Base-by-base conservation (phyloP, 768 basidiomycete species). In the Dioszegia aurantiaca region DNA sequence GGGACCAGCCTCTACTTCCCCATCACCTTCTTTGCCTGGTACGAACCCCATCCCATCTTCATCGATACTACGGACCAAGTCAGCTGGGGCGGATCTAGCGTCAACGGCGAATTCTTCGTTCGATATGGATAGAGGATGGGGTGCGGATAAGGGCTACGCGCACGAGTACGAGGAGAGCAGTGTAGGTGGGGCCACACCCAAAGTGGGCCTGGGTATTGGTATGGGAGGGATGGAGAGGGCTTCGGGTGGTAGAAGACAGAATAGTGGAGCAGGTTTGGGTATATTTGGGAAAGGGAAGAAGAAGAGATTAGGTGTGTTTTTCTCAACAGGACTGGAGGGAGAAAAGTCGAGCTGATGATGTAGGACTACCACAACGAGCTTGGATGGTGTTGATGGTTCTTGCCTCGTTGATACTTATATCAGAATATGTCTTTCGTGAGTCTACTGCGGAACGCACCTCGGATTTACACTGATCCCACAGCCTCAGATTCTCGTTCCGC, bases 371-470 rank as follows among this genome's bases (percentile, higher is more conserved):
- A 6, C 62, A 66, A 12, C 55, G 65, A 33, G 71, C 65, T 8
- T 73, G 71, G 71, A 30, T 68, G 31, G 23, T 65, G 5, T 42
- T 73, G 4, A 56, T 60, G 16, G 45, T 64, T 9, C n/a, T 70
- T 14, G 56, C 68, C 0, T 64, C 62, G 0, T 56, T 70, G 9
- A 36, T 70, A 11, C 42, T 70, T 5, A 31, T 70, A 39, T 52
- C 65, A 4, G 68, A 68, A 59, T 36, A 62, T 31, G 11, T 67
- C 0, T 61, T 69, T 24, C 67, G 70, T 72, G 37, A 59, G 70
- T 65, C 12, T 11, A 14, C 36, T 39, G n/a, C n/a, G n/a, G n/a
- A n/a, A n/a, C n/a, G n/a, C n/a, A n/a, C n/a, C 24, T 40, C 28
- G 37, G 21, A 10, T 19, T 14, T 47, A 14, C 28, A 2, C 31